These are phyloP conservation scores for Euclidium syriacum DNA, from an alignment of 345 rosid species.

Conservation along the genomic window DNA sequence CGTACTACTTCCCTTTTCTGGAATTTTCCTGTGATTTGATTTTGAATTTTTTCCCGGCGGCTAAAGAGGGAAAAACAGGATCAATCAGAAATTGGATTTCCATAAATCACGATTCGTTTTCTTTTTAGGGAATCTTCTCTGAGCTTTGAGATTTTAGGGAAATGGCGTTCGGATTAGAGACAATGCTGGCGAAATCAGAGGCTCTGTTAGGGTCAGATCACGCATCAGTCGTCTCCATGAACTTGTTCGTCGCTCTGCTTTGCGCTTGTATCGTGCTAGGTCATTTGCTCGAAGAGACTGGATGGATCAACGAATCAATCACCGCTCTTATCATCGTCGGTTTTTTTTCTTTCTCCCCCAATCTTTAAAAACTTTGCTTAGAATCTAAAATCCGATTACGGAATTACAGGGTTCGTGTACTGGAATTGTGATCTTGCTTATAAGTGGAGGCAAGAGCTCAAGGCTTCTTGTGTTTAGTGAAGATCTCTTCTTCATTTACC, in stretches of 20 bases:
- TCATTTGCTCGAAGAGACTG: constrained; percentile 72
- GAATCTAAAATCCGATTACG: not conserved
- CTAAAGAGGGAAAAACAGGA: not conserved
- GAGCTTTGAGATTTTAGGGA: not conserved
- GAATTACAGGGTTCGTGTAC: constrained; percentile 75
- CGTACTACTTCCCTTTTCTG: not conserved
- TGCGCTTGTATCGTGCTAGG: constrained; percentile 83
- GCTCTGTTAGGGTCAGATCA: constrained; percentile 50
- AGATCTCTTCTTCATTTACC: constrained; percentile 93
- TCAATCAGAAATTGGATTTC: not conserved
- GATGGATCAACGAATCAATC: constrained; percentile 95
- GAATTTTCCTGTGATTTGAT: not conserved
- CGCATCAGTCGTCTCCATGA: constrained; percentile 75
- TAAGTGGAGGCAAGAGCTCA: constrained; percentile 75
- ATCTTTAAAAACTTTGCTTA: not conserved
- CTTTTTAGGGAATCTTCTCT: not conserved
- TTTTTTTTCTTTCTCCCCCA: not conserved
- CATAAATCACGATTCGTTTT: constrained; percentile 1
- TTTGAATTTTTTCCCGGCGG: not conserved
- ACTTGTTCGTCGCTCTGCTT: constrained; percentile 81
- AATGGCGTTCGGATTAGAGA: constrained; percentile 39
- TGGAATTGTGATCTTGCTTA: constrained; percentile 74
- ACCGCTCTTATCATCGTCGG: constrained; percentile 88
- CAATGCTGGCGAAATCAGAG: constrained; percentile 32
- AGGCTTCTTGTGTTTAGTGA: constrained; percentile 88